Conservation (phyloP, 768 basidiomycete species). For the Leccinum subgranulosum region DNA sequence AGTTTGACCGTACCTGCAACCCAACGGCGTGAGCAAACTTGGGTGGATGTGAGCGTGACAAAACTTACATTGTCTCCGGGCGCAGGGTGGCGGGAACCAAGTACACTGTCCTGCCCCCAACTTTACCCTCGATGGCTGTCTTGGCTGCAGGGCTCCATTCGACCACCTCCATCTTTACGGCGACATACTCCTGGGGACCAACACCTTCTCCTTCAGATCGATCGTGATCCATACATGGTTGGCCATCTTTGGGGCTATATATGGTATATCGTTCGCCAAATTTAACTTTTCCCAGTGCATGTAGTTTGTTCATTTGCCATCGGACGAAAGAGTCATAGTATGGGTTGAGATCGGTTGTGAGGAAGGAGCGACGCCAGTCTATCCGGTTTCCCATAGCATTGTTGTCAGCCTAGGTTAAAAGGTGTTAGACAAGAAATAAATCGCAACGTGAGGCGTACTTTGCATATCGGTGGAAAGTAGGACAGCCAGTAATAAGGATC, state of each 20-base stretch:
- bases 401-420: conserved; percentile 55
- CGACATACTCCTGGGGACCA: conserved; percentile 95
- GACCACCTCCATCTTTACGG: conserved; percentile 89
- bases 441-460: conserved; percentile 42
- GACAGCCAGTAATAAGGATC: conserved; percentile 92
- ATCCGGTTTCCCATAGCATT: conserved; percentile 89
- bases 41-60: not conserved
- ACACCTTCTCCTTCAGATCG: conserved; percentile 91
- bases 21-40: not conserved
- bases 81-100: conserved; percentile 95
- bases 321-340: conserved; percentile 97
- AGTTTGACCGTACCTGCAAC: conserved; percentile 88
- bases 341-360: conserved; percentile 94
- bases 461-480: conserved; percentile 95
- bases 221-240: conserved; percentile 99
- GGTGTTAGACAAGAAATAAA: not conserved
- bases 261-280: conserved; percentile 98
- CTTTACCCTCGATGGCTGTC: conserved; percentile 58
- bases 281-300: conserved; percentile 87
- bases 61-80: conserved; percentile 89
- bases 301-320: conserved; percentile 96
- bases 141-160: conserved; percentile 77
- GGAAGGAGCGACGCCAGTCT: conserved; percentile 94
- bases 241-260: conserved; percentile 97
- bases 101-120: conserved; percentile 78